Conservation (phyloP, 1,139 yeast species). For the Lodderomyces elongisporus region DNA sequence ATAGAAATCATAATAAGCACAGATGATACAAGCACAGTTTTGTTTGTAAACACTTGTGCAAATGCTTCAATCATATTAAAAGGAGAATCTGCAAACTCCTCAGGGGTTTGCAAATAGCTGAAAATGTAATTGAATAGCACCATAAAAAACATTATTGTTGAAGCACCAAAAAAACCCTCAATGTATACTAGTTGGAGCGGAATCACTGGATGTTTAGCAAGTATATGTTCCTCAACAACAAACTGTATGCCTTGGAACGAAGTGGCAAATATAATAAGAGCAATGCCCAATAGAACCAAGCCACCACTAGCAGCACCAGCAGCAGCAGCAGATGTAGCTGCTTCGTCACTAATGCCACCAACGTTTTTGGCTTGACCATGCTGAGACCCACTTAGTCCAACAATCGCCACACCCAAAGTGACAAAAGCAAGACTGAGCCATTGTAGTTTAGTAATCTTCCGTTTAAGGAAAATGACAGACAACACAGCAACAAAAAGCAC, state of each 20-base stretch:
- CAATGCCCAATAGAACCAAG: slow-evolving; percentile 49
- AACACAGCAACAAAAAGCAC: slow-evolving; percentile 73
- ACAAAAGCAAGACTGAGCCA: slow-evolving; percentile 65
- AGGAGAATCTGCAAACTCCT: slow-evolving; percentile 38
- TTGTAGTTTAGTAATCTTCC: slow-evolving; percentile 54
- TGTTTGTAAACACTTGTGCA: slow-evolving; percentile 41
- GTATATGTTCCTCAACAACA: slow-evolving; percentile 70
- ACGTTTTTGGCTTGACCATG: slow-evolving; percentile 14
- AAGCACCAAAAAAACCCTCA: slow-evolving; percentile 68
- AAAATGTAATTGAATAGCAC: slow-evolving; percentile 38
- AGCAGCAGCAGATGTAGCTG: background rate
- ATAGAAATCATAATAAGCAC: slow-evolving; percentile 67
- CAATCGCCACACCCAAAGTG: slow-evolving; percentile 63
- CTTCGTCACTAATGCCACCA: slow-evolving; percentile 9
- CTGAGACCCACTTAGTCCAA: slow-evolving; percentile 62
- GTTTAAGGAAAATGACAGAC: slow-evolving; percentile 59
- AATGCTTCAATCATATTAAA: slow-evolving; percentile 57
- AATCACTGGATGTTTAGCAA: slow-evolving; percentile 47
- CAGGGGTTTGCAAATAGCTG: slow-evolving; percentile 28
- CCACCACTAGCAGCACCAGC: slow-evolving; percentile 13
- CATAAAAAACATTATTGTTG: slow-evolving; percentile 42
- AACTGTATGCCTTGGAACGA: slow-evolving; percentile 70
- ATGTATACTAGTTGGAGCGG: slow-evolving; percentile 69
- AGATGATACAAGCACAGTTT: slow-evolving; percentile 47
- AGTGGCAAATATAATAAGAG: slow-evolving; percentile 57